Base-by-base conservation (phyloP, 129 eudicot genomes). In the Helichrysum umbraculigerum region DNA sequence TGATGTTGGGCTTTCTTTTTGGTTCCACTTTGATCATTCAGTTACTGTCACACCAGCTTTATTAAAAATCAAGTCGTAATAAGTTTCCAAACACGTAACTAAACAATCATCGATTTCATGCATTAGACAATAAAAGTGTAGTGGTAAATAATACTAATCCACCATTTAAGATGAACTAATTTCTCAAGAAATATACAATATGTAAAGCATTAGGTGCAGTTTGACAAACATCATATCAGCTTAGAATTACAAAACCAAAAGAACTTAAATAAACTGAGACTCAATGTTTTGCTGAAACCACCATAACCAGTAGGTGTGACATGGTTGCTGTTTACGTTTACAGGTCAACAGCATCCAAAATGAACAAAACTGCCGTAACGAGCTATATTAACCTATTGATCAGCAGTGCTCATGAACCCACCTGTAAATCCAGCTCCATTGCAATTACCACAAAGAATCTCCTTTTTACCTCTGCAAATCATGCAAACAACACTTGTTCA, bases 401-500 rank as follows among this genome's bases (percentile, higher is more conserved):
- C 86, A 7, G 72, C 15, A 60, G 76, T 77, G 85, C 97, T 91
- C 95, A 91, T 89, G 84, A 89, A 87, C 72, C 97, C 97, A 41
- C 97, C 97, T 5, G 68, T 15, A 62, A 87, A 91, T 63, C 97
- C 97, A 68, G 97, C 97, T 50, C 97, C 97, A 76, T 91, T 91
- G 78, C 97, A 91, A 28, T 76, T 70, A 15, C 97, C 97, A 41
- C 97, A 91, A 28, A 91, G 83, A 57, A 91, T 81, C 56, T 88
- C 97, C 85, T 75, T 88, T 72, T 81, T 91, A 35, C 95, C 95
- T 68, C 97, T 88, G 85, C 68, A 68, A 33, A 79, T 73, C 41
- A 74, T 14, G 35, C 52, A 74, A 25, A 41, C 62, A 29, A 39
- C 54, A 73, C 15, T 66, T 65, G 68, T n/a, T 79, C 11, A 79